Conservation (phyloP, 2,329 filamentous ascomycete species). For the Cladophialophora bantiana region DNA sequence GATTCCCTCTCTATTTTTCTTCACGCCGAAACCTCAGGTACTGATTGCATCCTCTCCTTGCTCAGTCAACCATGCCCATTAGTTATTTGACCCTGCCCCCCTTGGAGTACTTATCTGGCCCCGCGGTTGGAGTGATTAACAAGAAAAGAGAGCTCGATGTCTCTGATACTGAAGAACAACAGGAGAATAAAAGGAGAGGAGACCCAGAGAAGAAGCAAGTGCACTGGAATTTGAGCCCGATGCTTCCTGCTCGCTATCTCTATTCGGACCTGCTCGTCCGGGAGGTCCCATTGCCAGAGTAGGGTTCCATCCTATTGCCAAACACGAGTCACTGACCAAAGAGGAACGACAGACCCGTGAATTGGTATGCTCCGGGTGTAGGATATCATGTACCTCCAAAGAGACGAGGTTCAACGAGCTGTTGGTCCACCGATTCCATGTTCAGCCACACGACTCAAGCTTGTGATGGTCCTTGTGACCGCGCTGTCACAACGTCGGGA, state of each 20-base stretch:
- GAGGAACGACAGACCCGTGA: neutral
- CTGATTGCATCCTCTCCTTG: neutral
- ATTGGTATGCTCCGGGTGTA: neutral
- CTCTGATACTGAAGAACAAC: neutral
- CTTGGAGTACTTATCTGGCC: neutral
- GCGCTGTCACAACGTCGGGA: neutral
- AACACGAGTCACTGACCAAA: neutral
- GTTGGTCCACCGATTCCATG: neutral
- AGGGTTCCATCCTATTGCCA: neutral
- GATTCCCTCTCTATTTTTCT: neutral
- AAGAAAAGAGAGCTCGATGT: constrained; percentile 3
- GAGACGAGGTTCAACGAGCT: neutral
- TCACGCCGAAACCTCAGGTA: neutral
- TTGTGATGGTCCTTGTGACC: neutral
- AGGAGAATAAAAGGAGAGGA: neutral
- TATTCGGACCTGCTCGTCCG: neutral
- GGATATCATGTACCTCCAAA: neutral
- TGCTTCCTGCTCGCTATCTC: neutral
- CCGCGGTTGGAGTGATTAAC: neutral
- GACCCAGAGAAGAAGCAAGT: neutral
- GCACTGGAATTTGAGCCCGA: neutral
- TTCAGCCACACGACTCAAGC: neutral
- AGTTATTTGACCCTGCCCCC: neutral
- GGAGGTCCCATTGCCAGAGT: neutral
- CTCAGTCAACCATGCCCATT: neutral